Evolutionary conservation across 495 filamentous ascomycete genomes (phyloP).

Genomic region (Coniosporium apollinis): DNA sequence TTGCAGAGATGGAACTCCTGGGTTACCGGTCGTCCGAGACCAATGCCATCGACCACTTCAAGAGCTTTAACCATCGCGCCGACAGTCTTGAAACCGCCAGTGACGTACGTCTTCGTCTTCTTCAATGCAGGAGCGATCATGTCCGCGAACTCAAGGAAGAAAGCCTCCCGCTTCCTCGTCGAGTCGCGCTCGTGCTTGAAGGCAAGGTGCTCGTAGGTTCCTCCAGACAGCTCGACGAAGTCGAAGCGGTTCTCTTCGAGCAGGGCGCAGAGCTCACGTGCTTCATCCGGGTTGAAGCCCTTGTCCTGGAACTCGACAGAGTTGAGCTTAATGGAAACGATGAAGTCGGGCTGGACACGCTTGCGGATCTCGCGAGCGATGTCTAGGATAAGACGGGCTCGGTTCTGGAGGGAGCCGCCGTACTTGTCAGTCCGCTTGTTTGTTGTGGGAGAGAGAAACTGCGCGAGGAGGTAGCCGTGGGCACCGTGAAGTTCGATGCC

Average conservation of each 20-base stretch:
- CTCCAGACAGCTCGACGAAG: constrained; percentile 47
- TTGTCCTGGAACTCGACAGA: constrained; percentile 48
- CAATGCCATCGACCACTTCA: constrained; percentile 38
- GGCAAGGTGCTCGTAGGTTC: constrained; percentile 42
- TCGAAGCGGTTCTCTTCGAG: constrained; percentile 42
- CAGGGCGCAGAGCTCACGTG: constrained; percentile 32
- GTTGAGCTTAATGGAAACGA: constrained; percentile 51
- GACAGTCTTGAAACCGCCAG: constrained; percentile 43
- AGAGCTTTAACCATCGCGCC: constrained; percentile 43
- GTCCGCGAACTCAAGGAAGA: constrained; percentile 52
- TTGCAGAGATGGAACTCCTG: constrained; percentile 34
- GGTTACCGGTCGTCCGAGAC: constrained; percentile 34
- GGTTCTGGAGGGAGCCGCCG: constrained; percentile 35
- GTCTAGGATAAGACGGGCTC: constrained; percentile 15
- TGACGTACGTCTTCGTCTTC: constrained; percentile 41
- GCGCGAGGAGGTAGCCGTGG: constrained; percentile 48
- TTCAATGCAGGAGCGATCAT: constrained; percentile 35
- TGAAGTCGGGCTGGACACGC: constrained; percentile 25
- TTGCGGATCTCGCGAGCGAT: constrained; percentile 16
- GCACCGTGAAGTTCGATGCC: constrained; percentile 39
- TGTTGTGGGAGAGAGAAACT: constrained; percentile 41
- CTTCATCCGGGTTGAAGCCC: constrained; percentile 40
- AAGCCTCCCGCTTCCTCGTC: constrained; percentile 41
- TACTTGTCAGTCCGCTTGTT: constrained; percentile 26
- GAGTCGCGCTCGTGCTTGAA: constrained; percentile 37